Conservation (phyloP, 192 early-diverging fungal species). For the Coemansia erecta region DNA sequence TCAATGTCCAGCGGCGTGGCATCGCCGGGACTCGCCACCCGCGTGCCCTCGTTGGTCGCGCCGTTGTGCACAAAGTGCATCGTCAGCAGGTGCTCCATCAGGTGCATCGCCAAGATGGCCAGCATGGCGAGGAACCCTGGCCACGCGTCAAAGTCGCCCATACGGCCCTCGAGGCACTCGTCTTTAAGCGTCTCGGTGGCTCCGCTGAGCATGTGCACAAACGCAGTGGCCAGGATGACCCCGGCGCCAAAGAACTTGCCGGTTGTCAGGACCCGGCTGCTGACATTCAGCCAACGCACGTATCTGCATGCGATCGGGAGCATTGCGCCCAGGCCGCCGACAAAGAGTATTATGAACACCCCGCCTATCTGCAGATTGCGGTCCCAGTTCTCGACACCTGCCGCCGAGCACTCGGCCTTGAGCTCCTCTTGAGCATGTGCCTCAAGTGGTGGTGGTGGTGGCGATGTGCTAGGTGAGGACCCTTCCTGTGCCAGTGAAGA, state of each 20-base stretch:
- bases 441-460: not conserved
- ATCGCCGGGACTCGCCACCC: slow-evolving; percentile 2
- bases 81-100: slow-evolving; percentile 59
- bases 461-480: not conserved
- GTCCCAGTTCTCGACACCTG: slow-evolving; percentile 49
- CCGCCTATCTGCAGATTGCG: slow-evolving; percentile 52
- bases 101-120: slow-evolving; percentile 63
- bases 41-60: not conserved
- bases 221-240: slow-evolving; percentile 71
- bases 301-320: slow-evolving; percentile 53
- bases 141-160: slow-evolving; percentile 56
- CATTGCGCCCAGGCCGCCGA: slow-evolving; percentile 55
- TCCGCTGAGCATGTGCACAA: slow-evolving; percentile 73
- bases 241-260: slow-evolving; percentile 66
- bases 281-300: slow-evolving; percentile 27
- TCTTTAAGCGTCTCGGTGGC: slow-evolving; percentile 58
- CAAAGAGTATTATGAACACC: slow-evolving; percentile 57
- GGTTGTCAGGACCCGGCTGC: slow-evolving; percentile 32
- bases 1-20: not conserved
- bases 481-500: not conserved
- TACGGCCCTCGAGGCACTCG: slow-evolving; percentile 55
- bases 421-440: not conserved
- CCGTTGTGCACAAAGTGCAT: slow-evolving; percentile 5
- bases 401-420: slow-evolving; percentile 24
- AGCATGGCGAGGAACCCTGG: slow-evolving; percentile 62